phyloP scores from a whole-genome alignment of 2,329 filamentous ascomycete species.

The Fusarium armeniacum region DNA sequence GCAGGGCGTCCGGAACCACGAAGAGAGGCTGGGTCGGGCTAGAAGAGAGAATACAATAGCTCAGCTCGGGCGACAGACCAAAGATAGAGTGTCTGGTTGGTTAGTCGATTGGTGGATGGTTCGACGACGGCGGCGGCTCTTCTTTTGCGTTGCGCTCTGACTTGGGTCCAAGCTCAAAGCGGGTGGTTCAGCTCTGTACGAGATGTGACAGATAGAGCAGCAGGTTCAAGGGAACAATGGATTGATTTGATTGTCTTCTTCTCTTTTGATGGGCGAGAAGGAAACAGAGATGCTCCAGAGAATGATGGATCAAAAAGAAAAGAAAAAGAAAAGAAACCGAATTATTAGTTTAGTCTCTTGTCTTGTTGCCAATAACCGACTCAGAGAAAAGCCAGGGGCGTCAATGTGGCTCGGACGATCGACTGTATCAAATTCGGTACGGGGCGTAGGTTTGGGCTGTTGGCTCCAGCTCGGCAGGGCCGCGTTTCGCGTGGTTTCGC shows the following conservation, averaged over 20 bases:
- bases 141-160: slow-evolving; percentile 33
- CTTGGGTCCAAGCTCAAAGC: slow-evolving; percentile 43
- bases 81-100: slow-evolving; percentile 31
- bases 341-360: slow-evolving; percentile 40
- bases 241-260: slow-evolving; percentile 4
- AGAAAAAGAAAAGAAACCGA: slow-evolving; percentile 19
- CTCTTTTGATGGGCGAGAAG: slow-evolving; percentile 8
- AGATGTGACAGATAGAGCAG: slow-evolving; percentile 42
- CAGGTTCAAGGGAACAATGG: slow-evolving; percentile 8
- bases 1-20: slow-evolving; percentile 28
- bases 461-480: slow-evolving; percentile 46
- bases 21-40: slow-evolving; percentile 24
- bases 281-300: slow-evolving; percentile 2
- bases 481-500: slow-evolving; percentile 48
- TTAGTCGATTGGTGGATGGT: slow-evolving; percentile 33
- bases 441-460: slow-evolving; percentile 31
- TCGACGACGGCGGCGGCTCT: slow-evolving; percentile 35
- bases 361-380: slow-evolving; percentile 30
- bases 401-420: slow-evolving; percentile 45
- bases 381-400: slow-evolving; percentile 39
- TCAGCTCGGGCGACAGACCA: slow-evolving; percentile 32
- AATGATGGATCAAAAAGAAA: slow-evolving; percentile 23
- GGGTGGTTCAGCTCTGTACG: slow-evolving; percentile 41
- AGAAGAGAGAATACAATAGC: slow-evolving; percentile 28
- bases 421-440: slow-evolving; percentile 44